Conservation (phyloP, 257 asterid genomes). For the Solanum dulcamara region DNA sequence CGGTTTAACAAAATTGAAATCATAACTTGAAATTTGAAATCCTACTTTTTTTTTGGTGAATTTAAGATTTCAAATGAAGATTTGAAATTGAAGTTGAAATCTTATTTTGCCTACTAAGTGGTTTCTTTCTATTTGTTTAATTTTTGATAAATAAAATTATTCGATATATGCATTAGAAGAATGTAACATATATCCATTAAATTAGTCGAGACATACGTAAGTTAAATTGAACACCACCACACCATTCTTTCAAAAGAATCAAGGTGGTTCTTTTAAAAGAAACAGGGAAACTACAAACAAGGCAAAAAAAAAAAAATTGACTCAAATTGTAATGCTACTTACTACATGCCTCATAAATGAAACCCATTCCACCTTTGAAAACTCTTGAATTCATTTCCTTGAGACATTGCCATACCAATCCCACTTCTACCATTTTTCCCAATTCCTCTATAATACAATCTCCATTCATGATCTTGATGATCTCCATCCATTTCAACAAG, state of each 20-base stretch:
- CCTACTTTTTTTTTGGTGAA: too few relatives aligned
- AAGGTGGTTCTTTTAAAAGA: too few relatives aligned
- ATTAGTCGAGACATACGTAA: too few relatives aligned
- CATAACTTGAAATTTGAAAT: too few relatives aligned
- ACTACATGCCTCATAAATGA: constrained; percentile 23
- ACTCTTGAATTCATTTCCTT: constrained; percentile 25
- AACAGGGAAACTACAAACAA: not conserved
- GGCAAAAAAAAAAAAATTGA: not conserved
- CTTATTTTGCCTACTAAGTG: not conserved
- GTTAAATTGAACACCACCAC: not conserved
- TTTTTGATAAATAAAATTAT: not conserved
- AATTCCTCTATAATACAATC: constrained; percentile 71
- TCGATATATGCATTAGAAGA: rapidly evolving
- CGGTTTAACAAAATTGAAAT: too few relatives aligned
- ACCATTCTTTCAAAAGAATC: too few relatives aligned
- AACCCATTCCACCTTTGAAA: constrained; percentile 66
- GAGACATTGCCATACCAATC: constrained; percentile 66
- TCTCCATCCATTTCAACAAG: constrained; percentile 73
- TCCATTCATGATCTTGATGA: constrained; percentile 55
- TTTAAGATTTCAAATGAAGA: too few relatives aligned
- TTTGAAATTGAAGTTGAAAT: too few relatives aligned
- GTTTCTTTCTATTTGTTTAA: not conserved
- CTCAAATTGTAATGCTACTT: not conserved
- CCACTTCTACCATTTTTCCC: constrained; percentile 69
- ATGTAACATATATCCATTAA: not conserved